Conservation (phyloP, 106 monocot genomes). For the Phalaenopsis equestris region DNA sequence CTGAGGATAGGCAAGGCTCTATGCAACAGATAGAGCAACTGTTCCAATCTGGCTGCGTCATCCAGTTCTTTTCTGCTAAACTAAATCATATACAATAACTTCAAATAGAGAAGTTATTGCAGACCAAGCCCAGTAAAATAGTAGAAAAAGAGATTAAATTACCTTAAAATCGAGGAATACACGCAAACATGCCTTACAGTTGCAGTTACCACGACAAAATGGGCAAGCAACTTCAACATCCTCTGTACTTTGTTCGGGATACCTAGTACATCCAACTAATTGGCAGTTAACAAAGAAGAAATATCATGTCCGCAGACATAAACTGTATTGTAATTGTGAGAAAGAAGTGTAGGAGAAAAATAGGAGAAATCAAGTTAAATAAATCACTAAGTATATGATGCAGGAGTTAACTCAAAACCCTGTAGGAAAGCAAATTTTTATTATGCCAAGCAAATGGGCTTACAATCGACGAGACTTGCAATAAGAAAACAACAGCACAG, state of each 20-base stretch:
- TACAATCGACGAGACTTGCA: too few relatives aligned
- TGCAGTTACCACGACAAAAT: slow-evolving; percentile 8
- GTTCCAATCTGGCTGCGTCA: slow-evolving; percentile 1
- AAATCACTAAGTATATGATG: too few relatives aligned
- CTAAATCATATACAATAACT: not conserved
- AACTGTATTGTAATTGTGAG: not conserved
- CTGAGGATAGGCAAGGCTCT: slow-evolving; percentile 1
- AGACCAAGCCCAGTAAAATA: not conserved
- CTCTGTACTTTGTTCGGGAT: not conserved
- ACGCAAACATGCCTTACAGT: slow-evolving; percentile 6
- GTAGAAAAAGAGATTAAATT: not conserved
- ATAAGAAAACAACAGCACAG: too few relatives aligned
- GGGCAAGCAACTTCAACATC: slow-evolving; percentile 7
- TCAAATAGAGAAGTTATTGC: not conserved
- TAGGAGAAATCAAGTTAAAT: too few relatives aligned
- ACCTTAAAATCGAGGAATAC: slow-evolving; percentile 1
- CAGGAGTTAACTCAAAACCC: too few relatives aligned
- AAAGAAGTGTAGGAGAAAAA: too few relatives aligned
- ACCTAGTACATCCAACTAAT: slow-evolving; percentile 3
- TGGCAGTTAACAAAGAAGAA: not conserved
- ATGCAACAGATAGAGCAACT: slow-evolving; percentile 1
- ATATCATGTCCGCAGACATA: not conserved
- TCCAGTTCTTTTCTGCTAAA: not conserved
- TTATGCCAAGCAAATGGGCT: too few relatives aligned
- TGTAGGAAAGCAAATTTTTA: too few relatives aligned